Evolutionary conservation across 257 asterid genomes (phyloP), one percentile per base, ranked within the genome.

Genomic region (Lycium ferocissimum): DNA sequence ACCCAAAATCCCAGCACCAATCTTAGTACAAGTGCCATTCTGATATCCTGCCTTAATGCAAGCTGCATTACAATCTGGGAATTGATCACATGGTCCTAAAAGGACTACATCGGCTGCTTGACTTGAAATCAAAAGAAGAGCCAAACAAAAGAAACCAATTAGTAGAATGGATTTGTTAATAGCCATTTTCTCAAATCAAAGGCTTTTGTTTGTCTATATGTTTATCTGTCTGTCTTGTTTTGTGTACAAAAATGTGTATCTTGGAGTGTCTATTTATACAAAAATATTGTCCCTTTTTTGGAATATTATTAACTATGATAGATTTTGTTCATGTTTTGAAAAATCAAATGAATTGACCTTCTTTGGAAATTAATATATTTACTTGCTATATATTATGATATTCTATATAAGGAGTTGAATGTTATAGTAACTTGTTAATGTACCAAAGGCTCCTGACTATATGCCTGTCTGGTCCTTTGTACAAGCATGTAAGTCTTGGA

Each of bases 31-130:
- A 7, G 0, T 33, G 4, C 82, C 85, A 70, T n/a, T 83, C 33
- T 56, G 20, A 56, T 6, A 83, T 56, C 85, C 85, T 26, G 12
- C 15, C 0, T 26, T 61, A 2, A 83, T 13, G 47, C 85, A 83
- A 53, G 71, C 22, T 20, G 35, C 85, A 38, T 83, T 70, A 49
- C 85, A 83, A 47, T 83, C 72, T 69, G 58, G 82, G 20, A 83
- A 83, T 1, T 70, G 45, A 7, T 79, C 20, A 37, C 85, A 83
- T 20, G 59, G 71, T 76, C 85, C 85, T 38, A 69, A 15, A 70
- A 83, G 26, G n/a, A 70, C 26, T 3, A 13, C 82, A 53, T 78
- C 49, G 13, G 15, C 82, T 53, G 82, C 82, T 78, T 53, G 47
- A 78, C 65, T 78, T 78, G 47, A 26, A 5, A 14, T 78, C 62